Evolutionary conservation across 768 basidiomycete species (phyloP).

Genomic region (Lactarius quietus): DNA sequence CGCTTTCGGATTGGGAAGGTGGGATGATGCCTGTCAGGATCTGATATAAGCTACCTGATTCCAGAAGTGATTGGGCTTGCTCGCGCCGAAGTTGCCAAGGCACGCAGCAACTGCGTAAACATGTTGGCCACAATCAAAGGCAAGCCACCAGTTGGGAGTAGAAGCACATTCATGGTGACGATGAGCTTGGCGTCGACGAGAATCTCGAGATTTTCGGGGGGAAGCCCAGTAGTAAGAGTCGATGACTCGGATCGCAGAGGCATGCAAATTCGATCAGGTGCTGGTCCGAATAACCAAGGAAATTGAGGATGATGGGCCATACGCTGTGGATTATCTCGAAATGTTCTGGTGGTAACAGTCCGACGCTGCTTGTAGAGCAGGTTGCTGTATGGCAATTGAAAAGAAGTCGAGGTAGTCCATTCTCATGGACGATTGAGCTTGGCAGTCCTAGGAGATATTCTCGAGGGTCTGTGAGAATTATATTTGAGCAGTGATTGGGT

Average conservation of each 20-base stretch:
- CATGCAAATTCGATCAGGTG: conserved; percentile 97
- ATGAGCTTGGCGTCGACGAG: conserved; percentile 80
- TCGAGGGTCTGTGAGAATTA: conserved; percentile 74
- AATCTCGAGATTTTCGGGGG: conserved; percentile 79
- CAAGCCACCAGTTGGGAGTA: conserved; percentile 82
- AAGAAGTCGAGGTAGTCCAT: conserved; percentile 98
- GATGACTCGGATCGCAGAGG: conserved; percentile 88
- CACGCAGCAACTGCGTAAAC: conserved; percentile 84
- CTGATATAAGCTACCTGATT: conserved; percentile 91
- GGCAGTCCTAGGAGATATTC: conserved; percentile 99
- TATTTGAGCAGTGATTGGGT: conserved; percentile 19
- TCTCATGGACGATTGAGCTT: conserved; percentile 91
- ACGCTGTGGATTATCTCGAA: conserved; percentile 86
- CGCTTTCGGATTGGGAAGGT: conserved; percentile 49
- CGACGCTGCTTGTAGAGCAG: conserved; percentile 94
- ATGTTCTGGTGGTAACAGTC: conserved; percentile 90
- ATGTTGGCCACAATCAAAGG: conserved; percentile 83
- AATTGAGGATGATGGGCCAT: conserved; percentile 91
- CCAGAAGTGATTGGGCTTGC: conserved; percentile 87
- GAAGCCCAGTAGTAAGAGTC: conserved; percentile 88
- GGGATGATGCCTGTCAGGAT: conserved; percentile 94
- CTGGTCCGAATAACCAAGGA: conserved; percentile 88
- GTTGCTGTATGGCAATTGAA: conserved; percentile 95
- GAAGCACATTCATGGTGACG: conserved; percentile 76
- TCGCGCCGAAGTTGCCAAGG: conserved; percentile 82